These are phyloP conservation scores for Pseudogymnoascus sp. DNA, from an alignment of 2,329 filamentous ascomycete species.

Conservation along the genomic window DNA sequence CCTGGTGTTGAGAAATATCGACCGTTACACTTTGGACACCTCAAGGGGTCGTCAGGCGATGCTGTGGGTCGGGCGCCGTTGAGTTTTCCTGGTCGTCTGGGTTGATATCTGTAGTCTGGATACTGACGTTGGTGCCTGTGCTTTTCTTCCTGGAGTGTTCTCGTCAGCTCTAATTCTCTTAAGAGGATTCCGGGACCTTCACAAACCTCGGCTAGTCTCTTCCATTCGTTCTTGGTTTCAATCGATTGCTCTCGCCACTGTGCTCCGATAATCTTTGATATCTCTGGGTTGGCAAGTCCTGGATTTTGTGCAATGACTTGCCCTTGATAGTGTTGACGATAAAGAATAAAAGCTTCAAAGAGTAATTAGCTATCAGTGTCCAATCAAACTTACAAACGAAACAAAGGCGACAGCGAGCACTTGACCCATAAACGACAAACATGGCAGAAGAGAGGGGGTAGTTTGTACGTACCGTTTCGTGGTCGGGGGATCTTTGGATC, in stretches of 20 bases:
- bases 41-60: slow-evolving; percentile 42
- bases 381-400: slow-evolving; percentile 13
- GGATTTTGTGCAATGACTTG: slow-evolving; percentile 75
- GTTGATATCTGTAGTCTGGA: slow-evolving; percentile 91
- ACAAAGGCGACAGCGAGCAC: slow-evolving; percentile 6
- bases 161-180: neutral
- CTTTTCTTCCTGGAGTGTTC: slow-evolving; percentile 68
- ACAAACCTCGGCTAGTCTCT: slow-evolving; percentile 70
- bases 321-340: slow-evolving; percentile 86
- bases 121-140: slow-evolving; percentile 81
- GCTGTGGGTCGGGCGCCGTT: slow-evolving; percentile 26
- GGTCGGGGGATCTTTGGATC: slow-evolving; percentile 66
- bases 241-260: slow-evolving; percentile 78
- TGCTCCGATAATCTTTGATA: slow-evolving; percentile 88
- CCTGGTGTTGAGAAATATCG: slow-evolving; percentile 30
- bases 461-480: slow-evolving; percentile 55
- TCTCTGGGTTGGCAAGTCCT: slow-evolving; percentile 88
- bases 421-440: slow-evolving; percentile 11
- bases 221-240: slow-evolving; percentile 78
- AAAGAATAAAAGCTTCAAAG: slow-evolving; percentile 85
- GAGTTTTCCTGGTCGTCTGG: slow-evolving; percentile 35
- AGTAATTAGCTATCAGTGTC: slow-evolving; percentile 25
- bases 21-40: slow-evolving; percentile 67
- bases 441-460: slow-evolving; percentile 12
- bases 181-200: neutral